These are phyloP conservation scores for Rhodamnia argentea DNA, from an alignment of 345 rosid genomes.

Conservation along the genomic window DNA sequence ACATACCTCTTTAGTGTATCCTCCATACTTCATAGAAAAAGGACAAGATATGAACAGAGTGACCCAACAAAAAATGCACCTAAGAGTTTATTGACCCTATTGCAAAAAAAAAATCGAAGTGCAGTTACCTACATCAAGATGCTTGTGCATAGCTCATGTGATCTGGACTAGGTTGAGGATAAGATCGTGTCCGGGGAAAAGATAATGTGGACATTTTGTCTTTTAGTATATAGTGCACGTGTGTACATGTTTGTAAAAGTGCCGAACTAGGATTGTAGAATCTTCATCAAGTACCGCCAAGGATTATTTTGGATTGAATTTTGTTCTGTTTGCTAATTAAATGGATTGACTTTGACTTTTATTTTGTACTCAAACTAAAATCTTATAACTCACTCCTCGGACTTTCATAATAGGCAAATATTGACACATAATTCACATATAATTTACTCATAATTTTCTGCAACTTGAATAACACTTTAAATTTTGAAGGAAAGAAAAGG, in stretches of 20 bases:
- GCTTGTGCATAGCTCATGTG: neutral
- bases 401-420: neutral
- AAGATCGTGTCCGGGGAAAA: neutral
- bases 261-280: neutral
- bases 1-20: neutral
- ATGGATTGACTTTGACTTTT: neutral
- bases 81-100: neutral
- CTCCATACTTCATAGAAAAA: neutral
- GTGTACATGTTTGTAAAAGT: neutral
- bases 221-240: neutral
- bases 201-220: neutral
- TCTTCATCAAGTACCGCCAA: neutral
- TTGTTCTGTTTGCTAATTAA: neutral
- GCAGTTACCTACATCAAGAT: neutral
- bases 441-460: neutral
- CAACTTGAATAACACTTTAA: neutral
- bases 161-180: neutral
- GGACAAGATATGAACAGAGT: neutral
- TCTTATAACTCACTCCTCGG: neutral
- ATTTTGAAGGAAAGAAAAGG: neutral
- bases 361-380: neutral
- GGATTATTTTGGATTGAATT: neutral
- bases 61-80: neutral
- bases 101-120: neutral
- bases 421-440: neutral